Evolutionary conservation across 768 basidiomycete genomes (phyloP), one percentile per base, ranked within the genome.

Genomic region (Kwoniella newhampshirensis): DNA sequence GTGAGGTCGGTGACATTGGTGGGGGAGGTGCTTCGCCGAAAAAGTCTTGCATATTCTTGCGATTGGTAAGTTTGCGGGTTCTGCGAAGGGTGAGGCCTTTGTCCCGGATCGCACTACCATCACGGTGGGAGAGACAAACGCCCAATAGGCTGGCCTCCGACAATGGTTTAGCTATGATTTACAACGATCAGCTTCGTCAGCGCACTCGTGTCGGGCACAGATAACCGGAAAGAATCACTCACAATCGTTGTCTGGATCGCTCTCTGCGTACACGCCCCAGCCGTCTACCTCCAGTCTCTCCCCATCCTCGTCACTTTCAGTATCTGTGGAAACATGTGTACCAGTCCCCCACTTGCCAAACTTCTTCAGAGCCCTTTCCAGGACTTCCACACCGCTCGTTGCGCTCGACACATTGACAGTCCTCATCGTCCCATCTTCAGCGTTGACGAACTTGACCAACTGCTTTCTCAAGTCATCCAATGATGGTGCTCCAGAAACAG

Each of bases 321-420:
- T 81, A 36, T 82, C 80, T 27, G 76, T 68, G 21, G 30, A 51
- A 12, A 62, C 78, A 48, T 82, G 80, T 2, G 63, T 43, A 7
- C 60, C 64, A n/a, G 59, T 55, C 4, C 62, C 55, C 74, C 75
- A 74, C 62, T 91, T 94, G 42, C 85, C 85, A 64, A 94, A 88
- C 77, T 99, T 99, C 73, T 85, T 88, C 60, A 99, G 79, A 1
- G 89, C 92, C 64, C 87, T 86, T 63, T 90, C 88, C 48, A 98
- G 81, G 2, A 97, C 84, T 67, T 98, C 91, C 2, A 87, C 81
- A 8, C 91, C 92, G 25, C 86, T 86, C 1, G 80, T 81, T 68
- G 89, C 92, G 26, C 59, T 64, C 2, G 85, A 83, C 13, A 91
- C 86, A 70, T 93, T 86, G 58, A 98, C 84, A 0, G 87, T 86